These are phyloP conservation scores for Cercospora sp. DNA, from an alignment of 2,329 filamentous ascomycete genomes.

Conservation along the genomic window DNA sequence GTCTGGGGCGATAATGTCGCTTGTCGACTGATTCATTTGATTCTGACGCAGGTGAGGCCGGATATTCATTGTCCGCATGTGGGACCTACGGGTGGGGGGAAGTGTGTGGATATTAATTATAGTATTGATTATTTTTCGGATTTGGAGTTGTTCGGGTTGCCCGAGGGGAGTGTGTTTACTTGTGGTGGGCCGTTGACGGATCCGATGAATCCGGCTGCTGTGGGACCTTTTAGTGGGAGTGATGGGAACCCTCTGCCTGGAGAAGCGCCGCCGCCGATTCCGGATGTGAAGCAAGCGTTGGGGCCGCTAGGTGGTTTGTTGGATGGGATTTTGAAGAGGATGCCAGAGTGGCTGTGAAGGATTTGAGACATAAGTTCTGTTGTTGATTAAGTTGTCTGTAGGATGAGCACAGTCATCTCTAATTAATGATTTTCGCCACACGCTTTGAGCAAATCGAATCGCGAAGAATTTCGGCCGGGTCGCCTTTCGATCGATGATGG, in stretches of 20 bases:
- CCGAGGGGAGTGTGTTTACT: constrained; percentile 22
- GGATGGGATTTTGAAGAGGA: constrained; percentile 5
- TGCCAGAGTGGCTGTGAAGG: constrained; percentile 7
- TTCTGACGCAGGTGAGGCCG: constrained; percentile 38
- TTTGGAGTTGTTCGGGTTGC: constrained; percentile 22
- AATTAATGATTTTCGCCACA: not conserved
- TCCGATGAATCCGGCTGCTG: not conserved
- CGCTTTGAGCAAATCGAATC: too few species aligned
- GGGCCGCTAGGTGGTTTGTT: not conserved
- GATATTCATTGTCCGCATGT: constrained; percentile 37
- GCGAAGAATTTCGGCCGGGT: too few species aligned
- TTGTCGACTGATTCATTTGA: constrained; percentile 46
- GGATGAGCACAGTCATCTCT: not conserved
- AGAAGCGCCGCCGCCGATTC: not conserved
- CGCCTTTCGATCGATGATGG: too few species aligned
- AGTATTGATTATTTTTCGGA: constrained; percentile 34
- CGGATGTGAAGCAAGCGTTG: constrained; percentile 1
- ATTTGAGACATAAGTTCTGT: too few species aligned
- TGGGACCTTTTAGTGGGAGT: constrained; percentile 3
- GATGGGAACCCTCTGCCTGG: constrained; percentile 1
- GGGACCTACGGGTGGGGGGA: constrained; percentile 34
- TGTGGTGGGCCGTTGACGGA: constrained; percentile 19
- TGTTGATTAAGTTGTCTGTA: too few species aligned
- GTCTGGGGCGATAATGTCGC: constrained; percentile 49
- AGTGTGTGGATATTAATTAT: constrained; percentile 34